phyloP scores from a whole-genome alignment of 495 filamentous ascomycete genomes.

The Xylaria sp. region DNA sequence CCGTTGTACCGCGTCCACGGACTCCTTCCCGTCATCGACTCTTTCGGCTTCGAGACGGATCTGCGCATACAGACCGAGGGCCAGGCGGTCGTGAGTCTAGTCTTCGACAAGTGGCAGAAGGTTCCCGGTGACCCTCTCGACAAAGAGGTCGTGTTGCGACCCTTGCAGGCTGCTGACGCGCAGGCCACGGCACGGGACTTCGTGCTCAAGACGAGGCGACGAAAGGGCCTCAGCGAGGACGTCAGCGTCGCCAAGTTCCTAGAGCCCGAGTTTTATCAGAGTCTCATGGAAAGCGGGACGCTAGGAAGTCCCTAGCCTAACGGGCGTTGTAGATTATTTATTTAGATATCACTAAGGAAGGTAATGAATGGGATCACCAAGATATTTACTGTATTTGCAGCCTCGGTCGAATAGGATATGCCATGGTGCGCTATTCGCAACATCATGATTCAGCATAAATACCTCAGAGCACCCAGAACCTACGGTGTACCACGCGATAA shows the following conservation, averaged over 20 bases:
- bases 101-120: slow-evolving; percentile 94
- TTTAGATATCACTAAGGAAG: slow-evolving; percentile 2
- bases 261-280: slow-evolving; percentile 90
- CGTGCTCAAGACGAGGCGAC: slow-evolving; percentile 89
- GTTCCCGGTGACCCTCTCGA: slow-evolving; percentile 96
- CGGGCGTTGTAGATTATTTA: not conserved
- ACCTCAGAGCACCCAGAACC: not conserved
- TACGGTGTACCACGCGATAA: not conserved
- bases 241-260: slow-evolving; percentile 94
- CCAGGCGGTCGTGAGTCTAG: slow-evolving; percentile 85
- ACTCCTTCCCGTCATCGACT: slow-evolving; percentile 93
- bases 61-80: slow-evolving; percentile 95
- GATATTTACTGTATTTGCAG: not conserved
- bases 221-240: slow-evolving; percentile 95
- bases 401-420: not conserved
- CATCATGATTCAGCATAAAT: not conserved
- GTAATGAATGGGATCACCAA: not conserved
- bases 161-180: slow-evolving; percentile 84
- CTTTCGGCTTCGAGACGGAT: slow-evolving; percentile 97
- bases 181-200: slow-evolving; percentile 93
- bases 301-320: slow-evolving; percentile 57
- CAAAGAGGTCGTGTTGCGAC: slow-evolving; percentile 78
- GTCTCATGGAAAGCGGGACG: slow-evolving; percentile 86
- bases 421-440: not conserved
- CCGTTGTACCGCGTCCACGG: slow-evolving; percentile 92